Percentiles rank a stretch among this genome's conserved stretches.
These are phyloP conservation scores for Collybia nuda DNA, from an alignment of 768 basidiomycete species.

Conservation along the genomic window DNA sequence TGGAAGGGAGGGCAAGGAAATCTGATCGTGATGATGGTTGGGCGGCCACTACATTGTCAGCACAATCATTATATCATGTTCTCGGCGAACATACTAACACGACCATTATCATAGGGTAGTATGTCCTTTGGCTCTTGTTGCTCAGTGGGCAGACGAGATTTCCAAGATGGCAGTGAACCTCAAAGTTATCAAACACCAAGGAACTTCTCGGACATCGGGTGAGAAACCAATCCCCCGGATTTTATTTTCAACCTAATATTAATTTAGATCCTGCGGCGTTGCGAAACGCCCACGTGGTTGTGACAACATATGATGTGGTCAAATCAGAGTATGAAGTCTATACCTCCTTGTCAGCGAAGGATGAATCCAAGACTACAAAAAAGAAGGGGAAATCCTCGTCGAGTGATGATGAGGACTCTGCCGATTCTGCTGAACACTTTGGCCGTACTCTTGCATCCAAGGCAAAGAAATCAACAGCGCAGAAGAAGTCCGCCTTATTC, in stretches of 20 bases:
- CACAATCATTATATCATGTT: constrained; percentile 5
- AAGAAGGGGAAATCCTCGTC: constrained; percentile 34
- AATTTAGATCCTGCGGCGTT: constrained; percentile 53
- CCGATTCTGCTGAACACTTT: constrained; percentile 41
- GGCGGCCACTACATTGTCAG: constrained; percentile 70
- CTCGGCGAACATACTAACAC: constrained; percentile 1
- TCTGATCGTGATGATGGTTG: constrained; percentile 73
- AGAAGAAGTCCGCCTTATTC: constrained; percentile 70
- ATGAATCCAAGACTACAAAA: constrained; percentile 47
- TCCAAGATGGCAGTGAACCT: constrained; percentile 66
- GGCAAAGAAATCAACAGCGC: constrained; percentile 36
- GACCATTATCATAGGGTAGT: constrained; percentile 57
- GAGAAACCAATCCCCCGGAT: constrained; percentile 14
- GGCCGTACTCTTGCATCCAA: constrained; percentile 42
- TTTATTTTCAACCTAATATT: not conserved
- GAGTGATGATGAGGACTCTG: constrained; percentile 34
- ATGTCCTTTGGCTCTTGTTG: constrained; percentile 83
- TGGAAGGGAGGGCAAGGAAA: constrained; percentile 73
- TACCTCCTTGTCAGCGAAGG: constrained; percentile 42
- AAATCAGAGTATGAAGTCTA: constrained; percentile 73
- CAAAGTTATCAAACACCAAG: constrained; percentile 82
- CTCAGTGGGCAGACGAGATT: constrained; percentile 91
- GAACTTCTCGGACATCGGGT: constrained; percentile 71
- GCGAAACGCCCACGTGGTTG: constrained; percentile 62
- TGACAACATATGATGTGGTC: constrained; percentile 87